A percentile compares a stretch with the other conserved stretches of the same genome.
Evolutionary conservation across 169 alveolate genomes (phyloP).

Genomic region (Eimeria praecox): DNA sequence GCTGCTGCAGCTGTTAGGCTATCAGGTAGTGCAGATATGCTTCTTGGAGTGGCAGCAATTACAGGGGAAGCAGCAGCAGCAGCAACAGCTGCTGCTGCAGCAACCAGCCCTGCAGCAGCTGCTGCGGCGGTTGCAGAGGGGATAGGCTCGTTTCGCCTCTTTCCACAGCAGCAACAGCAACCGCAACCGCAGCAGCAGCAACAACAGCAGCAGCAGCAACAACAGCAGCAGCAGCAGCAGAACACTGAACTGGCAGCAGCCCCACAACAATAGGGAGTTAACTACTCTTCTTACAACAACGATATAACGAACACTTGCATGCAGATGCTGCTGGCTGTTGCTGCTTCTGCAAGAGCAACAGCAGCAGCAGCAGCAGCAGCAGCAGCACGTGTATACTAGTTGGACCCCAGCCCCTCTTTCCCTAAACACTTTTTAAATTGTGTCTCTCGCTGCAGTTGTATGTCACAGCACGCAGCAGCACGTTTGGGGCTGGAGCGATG

Average conservation of each 20-base stretch:
- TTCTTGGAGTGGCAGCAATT: slow-evolving; percentile 53
- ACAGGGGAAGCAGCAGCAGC: slow-evolving; percentile 9
- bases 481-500: not conserved
- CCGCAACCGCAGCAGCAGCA: not conserved
- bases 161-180: slow-evolving; percentile 3
- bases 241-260: not conserved
- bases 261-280: not conserved
- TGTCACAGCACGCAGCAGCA: not conserved
- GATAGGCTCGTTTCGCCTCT: not conserved
- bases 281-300: not conserved
- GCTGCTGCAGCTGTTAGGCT: slow-evolving; percentile 61
- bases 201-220: not conserved
- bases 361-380: slow-evolving; percentile 13
- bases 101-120: slow-evolving; percentile 26
- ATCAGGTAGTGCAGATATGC: slow-evolving; percentile 2
- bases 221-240: slow-evolving; percentile 34
- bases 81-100: slow-evolving; percentile 56
- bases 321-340: not conserved
- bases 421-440: not conserved
- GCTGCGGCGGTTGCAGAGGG: slow-evolving; percentile 21
- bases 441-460: not conserved
- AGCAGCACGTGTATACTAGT: not conserved
- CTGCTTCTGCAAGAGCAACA: not conserved
- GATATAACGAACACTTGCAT: not conserved
- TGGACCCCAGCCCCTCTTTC: not conserved